phyloP scores from a whole-genome alignment of 345 rosid genomes.

The Salix udensis region DNA sequence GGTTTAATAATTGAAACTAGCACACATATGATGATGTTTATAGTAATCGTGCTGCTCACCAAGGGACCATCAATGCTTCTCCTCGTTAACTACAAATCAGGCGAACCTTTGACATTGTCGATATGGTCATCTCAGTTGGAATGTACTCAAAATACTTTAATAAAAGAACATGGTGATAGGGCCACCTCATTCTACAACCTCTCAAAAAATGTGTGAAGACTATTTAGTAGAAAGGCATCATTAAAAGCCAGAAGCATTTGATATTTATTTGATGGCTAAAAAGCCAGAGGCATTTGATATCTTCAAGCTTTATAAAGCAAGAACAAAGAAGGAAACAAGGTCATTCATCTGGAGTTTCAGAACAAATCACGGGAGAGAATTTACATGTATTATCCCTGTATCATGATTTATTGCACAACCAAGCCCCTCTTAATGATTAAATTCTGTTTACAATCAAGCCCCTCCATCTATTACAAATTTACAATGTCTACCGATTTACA shows the following conservation, averaged over 20 bases:
- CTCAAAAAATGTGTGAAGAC: not conserved
- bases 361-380: not conserved
- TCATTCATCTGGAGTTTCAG: fast-evolving
- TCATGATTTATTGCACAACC: no score
- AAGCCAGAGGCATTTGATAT: not conserved
- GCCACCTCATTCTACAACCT: not conserved
- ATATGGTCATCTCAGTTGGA: not conserved
- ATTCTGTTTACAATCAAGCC: no score
- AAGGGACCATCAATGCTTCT: not conserved
- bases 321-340: not conserved
- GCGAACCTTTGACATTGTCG: not conserved
- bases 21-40: not conserved
- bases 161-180: not conserved
- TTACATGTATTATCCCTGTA: no score
- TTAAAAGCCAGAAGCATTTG: not conserved
- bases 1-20: not conserved
- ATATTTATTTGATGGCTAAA: not conserved
- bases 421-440: no score
- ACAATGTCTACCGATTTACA: no score
- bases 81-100: not conserved
- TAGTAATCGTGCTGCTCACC: not conserved
- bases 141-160: not conserved
- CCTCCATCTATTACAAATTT: no score
- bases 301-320: not conserved
- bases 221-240: not conserved